Evolutionary conservation across 1,284 basidiomycete genomes (phyloP), one percentile per base, ranked within the genome.

Genomic region (Tranzscheliella williamsii): DNA sequence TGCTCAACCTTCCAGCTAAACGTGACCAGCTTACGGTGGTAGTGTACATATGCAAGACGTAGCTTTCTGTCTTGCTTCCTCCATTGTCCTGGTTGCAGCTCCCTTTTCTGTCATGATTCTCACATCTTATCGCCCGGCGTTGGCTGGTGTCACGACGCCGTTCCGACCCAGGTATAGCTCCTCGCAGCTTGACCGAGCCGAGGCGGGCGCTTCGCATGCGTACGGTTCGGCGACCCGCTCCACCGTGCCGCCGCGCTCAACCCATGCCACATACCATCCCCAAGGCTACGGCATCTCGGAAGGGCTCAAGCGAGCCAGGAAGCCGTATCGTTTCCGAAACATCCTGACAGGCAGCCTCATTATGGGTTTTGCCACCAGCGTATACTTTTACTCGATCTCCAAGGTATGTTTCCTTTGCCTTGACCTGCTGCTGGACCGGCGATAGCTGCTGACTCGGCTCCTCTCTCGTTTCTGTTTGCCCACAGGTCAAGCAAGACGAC

Each of bases 301-400:
- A 40, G 69, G 76, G 44, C 85, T 96, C 38, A 82, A 85, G 79
- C 87, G 93, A 51, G 93, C 93, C 12, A 85, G 93, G 27, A 84
- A 84, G 66, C 92, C 90, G 8, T 97, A 88, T 80, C 83, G 85
- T 23, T 50, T 87, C 24, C 84, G 84, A 64, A 97, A 97, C 78
- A 83, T 86, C 13, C 46, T 94, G 36, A 90, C 89, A 0, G 93
- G 92, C 4, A 62, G 85, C 30, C 75, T 82, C 4, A 84, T 96
- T 48, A 82, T 85, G 33, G 82, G 83, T 2, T 94, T 96, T 77
- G 86, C 85, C 23, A 83, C 85, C n/a, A 86, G 86, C 35, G 86
- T 95, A 15, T 97, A 91, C 85, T 83, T 85, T 8, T 97, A 96
- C 79, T 93, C 91, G 13, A 93, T 97, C 76, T 64, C 57, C 18